Evolutionary conservation across 495 filamentous ascomycete species (phyloP).

Genomic region (Talaromyces adpressus): DNA sequence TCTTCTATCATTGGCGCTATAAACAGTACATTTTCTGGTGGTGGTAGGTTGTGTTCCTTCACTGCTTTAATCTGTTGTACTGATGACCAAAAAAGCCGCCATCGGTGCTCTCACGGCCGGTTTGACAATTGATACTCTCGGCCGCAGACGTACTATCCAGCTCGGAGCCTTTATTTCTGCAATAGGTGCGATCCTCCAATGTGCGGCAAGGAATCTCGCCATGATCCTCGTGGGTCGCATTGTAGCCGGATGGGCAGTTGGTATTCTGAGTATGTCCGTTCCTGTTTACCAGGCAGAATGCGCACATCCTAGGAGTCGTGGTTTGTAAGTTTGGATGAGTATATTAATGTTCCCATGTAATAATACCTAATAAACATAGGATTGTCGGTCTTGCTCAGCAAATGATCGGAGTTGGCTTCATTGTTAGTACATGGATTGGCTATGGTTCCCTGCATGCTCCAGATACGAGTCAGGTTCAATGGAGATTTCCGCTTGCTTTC

Average conservation of each 20-base stretch:
- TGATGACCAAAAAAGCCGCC: constrained; percentile 15
- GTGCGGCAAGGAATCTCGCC: constrained; percentile 41
- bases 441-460: constrained; percentile 42
- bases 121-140: constrained; percentile 35
- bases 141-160: constrained; percentile 49
- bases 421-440: constrained; percentile 50
- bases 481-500: constrained; percentile 50
- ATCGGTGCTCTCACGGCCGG: constrained; percentile 30
- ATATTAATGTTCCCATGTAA: constrained; percentile 1
- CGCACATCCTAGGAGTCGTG: constrained; percentile 44
- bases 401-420: constrained; percentile 51
- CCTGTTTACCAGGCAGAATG: constrained; percentile 54
- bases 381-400: constrained; percentile 54
- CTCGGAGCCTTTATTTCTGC: constrained; percentile 48
- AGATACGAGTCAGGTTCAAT: constrained; percentile 39
- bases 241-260: constrained; percentile 54
- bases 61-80: neutral
- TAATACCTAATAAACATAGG: constrained; percentile 18
- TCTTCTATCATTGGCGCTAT: constrained; percentile 49
- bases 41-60: constrained; percentile 25
- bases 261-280: constrained; percentile 50
- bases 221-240: constrained; percentile 59
- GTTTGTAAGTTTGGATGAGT: constrained; percentile 19
- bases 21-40: constrained; percentile 49
- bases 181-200: constrained; percentile 49